Base-by-base conservation (phyloP, 2,329 filamentous ascomycete genomes). In the Dothideomycetes sp. region DNA sequence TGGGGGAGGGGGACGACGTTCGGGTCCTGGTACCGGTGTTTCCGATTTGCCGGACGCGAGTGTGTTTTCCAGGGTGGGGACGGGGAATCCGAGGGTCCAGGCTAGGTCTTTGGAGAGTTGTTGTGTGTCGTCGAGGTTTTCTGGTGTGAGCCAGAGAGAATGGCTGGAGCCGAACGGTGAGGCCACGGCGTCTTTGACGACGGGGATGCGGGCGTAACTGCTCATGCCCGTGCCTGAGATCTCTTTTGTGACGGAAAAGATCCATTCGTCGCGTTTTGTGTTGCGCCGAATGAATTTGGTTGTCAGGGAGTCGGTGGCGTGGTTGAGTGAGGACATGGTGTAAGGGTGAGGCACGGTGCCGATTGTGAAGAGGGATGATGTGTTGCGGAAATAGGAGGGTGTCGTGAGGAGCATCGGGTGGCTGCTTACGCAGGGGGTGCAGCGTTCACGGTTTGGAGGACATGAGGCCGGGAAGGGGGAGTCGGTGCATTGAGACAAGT, bases 301-400 rank as follows among this genome's bases (percentile, higher is more conserved):
- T 41, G 64, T 57, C 31, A 69, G 45, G 8, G 56, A 65, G 13
- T 50, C 46, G 22, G 49, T 52, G 2, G 56, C 71, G 48, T 77
- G 71, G 44, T 77, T 71, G 13, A 96, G 67, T 10, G 78, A 74
- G 40, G 79, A 74, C 29, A 86, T 70, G 1, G 88, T 95, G 67
- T 87, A 94, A 0, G 91, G 91, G 58, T 98, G 91, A 0, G 89
- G 89, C 10, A 96, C 81, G 1, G 80, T 84, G 45, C 82, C 87
- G 48, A 98, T 84, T 3, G 82, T 86, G 65, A 87, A 96, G 12
- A 82, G 57, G 1, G 69, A 70, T 11, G 80, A 79, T 4, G 71
- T 73, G 60, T 95, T 94, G 41, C 73, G 73, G 60, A 85, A 91
- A 13, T 71, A 64, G 3, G 73, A 63, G 3, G 78, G 75, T 1